These are phyloP conservation scores for Fusarium sp. DNA, from an alignment of 2,329 filamentous ascomycete genomes.

Conservation along the genomic window DNA sequence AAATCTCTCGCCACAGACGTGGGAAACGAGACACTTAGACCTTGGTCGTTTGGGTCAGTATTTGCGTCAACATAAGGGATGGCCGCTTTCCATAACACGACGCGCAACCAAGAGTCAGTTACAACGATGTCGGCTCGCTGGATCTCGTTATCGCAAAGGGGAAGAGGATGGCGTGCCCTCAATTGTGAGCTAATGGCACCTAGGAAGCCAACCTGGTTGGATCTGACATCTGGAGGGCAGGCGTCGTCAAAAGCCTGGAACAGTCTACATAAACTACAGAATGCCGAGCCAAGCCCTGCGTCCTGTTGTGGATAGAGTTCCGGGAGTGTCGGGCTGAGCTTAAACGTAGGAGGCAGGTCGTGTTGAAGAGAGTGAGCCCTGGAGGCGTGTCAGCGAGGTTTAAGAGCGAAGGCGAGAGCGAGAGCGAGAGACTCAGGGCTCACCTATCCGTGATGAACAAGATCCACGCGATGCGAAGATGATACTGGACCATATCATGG, in stretches of 20 bases:
- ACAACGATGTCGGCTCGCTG: slow-evolving; percentile 19
- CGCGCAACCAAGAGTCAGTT: slow-evolving; percentile 17
- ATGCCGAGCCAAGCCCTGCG: not conserved
- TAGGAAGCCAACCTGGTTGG: not conserved
- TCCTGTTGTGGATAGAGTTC: not conserved
- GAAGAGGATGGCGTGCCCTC: not conserved
- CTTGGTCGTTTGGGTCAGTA: slow-evolving; percentile 12
- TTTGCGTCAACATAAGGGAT: slow-evolving; percentile 11
- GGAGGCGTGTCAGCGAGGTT: not conserved
- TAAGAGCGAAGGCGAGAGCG: not conserved
- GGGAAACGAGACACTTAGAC: slow-evolving; percentile 17
- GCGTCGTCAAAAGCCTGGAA: slow-evolving; percentile 19
- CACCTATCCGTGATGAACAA: slow-evolving; percentile 20
- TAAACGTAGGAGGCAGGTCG: slow-evolving; percentile 19
- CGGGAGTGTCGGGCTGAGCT: slow-evolving; percentile 17
- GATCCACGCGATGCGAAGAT: slow-evolving; percentile 23
- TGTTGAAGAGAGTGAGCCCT: slow-evolving; percentile 22
- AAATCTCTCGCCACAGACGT: slow-evolving; percentile 17
- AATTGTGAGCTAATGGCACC: slow-evolving; percentile 15
- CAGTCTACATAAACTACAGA: slow-evolving; percentile 21
- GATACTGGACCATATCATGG: not conserved
- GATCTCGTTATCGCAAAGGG: slow-evolving; percentile 8
- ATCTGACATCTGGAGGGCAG: slow-evolving; percentile 10
- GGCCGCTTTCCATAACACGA: slow-evolving; percentile 22
- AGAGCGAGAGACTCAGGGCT: not conserved